Base-by-base conservation (phyloP, 164 flowering plant species). In the Macadamia integrifolia region DNA sequence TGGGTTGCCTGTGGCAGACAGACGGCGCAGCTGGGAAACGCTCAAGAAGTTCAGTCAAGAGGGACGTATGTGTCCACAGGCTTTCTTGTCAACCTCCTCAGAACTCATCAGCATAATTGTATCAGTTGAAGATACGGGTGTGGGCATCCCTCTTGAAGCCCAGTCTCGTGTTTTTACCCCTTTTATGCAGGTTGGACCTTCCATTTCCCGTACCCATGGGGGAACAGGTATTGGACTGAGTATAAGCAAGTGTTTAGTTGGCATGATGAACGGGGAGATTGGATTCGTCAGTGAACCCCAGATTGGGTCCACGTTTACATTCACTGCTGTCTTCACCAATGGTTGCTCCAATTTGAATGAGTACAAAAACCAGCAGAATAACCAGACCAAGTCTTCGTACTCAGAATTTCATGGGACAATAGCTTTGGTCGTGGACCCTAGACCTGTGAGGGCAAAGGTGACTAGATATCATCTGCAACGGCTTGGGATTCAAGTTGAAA, bases 161-260 rank as follows among this genome's bases (percentile, higher is more conserved):
- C 99, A 90, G 70, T 62, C 87, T 56, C 88, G 87, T 1, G 78
- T 94, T 65, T 94, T 94, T 79, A 90, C 92, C 18, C 99, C 96
- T 35, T 94, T 94, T 72, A 88, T 94, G 97, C 99, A 94, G 70
- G 99, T 87, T 3, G 88, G 85, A 15, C 88, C 92, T 23, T 89
- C 98, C 31, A 88, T 85, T 65, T 84, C 98, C 14, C 82, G 97
- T 49, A 87, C 72, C 13, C 87, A 86, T 71, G 99, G 98, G 17
- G 99, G 99, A 55, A 94, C 99, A 7, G 99, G 99, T 10, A 94
- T 94, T 40, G 99, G 99, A 28, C 74, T 94, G 23, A 94, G 98
- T 79, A 94, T 94, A 65, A 89, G 98, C 89, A 94, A 92, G 74
- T 87, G 90, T 69, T 74, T 94, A 78, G 99, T 94, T 68, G 84